phyloP scores from a whole-genome alignment of 257 asterid species.

The Lantana camara region DNA sequence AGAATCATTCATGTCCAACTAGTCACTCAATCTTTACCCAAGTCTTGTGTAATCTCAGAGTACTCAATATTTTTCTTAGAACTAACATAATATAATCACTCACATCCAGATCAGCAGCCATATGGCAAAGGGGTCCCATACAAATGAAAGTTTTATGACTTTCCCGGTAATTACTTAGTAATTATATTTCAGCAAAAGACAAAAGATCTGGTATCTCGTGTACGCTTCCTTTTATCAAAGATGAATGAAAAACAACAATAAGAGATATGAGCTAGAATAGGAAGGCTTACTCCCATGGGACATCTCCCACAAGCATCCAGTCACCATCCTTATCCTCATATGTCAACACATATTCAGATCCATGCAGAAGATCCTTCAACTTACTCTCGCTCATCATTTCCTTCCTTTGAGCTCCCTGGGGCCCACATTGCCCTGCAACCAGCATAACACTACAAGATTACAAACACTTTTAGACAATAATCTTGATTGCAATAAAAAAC shows the following conservation, averaged over 20 bases:
- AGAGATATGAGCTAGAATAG: not conserved
- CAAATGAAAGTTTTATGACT: no score
- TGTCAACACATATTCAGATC: constrained; percentile 72
- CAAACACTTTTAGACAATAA: not conserved
- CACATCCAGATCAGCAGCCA: no score
- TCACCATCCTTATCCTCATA: constrained; percentile 83
- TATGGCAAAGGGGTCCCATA: no score
- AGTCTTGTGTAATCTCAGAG: not conserved
- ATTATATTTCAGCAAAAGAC: not conserved
- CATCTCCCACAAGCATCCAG: constrained; percentile 88
- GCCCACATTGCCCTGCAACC: constrained; percentile 57
- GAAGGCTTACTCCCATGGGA: constrained; percentile 72
- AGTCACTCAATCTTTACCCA: not conserved
- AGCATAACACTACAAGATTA: not conserved
- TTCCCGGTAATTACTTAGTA: no score
- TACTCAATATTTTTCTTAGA: no score
- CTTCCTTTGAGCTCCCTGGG: constrained; percentile 60
- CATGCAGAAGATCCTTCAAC: constrained; percentile 61
- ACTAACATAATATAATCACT: no score
- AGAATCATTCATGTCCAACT: not conserved
- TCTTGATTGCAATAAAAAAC: not conserved
- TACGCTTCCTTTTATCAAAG: not conserved
- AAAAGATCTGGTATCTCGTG: not conserved
- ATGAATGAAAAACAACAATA: not conserved
- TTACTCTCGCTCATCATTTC: constrained; percentile 67